Percentiles rank a stretch among this genome's conserved stretches.
Evolutionary conservation across 306 rosid genomes (phyloP).

Genomic region (Pyrus pyrifolia): DNA sequence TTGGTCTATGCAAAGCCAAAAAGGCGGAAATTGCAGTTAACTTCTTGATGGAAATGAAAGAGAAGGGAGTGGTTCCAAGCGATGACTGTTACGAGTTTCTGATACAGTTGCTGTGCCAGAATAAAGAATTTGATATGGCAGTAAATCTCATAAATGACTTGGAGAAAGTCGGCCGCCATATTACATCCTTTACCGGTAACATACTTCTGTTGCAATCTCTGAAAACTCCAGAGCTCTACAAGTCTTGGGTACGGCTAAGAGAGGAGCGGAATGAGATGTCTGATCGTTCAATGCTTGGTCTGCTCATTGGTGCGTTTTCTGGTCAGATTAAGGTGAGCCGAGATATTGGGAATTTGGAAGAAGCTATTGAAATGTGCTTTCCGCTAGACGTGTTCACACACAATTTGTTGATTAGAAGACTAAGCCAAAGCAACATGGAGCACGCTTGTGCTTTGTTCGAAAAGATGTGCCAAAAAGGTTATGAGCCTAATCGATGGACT

Average conservation of each 20-base stretch:
- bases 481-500: conserved; percentile 56
- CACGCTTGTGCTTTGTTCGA: conserved; percentile 43
- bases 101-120: conserved; percentile 37
- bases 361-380: conserved; percentile 56
- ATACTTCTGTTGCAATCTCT: conserved; percentile 49
- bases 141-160: conserved; percentile 42
- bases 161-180: conserved; percentile 52
- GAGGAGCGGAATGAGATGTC: conserved; percentile 31
- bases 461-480: conserved; percentile 51
- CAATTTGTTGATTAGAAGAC: conserved; percentile 56
- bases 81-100: conserved; percentile 54
- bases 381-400: conserved; percentile 54
- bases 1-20: conserved; percentile 45
- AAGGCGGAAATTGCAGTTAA: conserved; percentile 38
- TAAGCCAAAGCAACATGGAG: conserved; percentile 30
- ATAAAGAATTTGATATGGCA: conserved; percentile 34
- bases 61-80: conserved; percentile 38
- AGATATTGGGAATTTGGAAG: conserved; percentile 41
- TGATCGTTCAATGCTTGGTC: conserved; percentile 36
- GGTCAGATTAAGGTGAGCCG: conserved; percentile 34
- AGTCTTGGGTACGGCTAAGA: conserved; percentile 36
- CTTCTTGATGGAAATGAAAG: conserved; percentile 36
- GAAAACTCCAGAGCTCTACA: conserved; percentile 39
- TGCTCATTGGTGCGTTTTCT: conserved; percentile 56
- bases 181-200: conserved; percentile 72